Conservation (phyloP, 176 grass and related monocot species). For the Avena atlantica region DNA sequence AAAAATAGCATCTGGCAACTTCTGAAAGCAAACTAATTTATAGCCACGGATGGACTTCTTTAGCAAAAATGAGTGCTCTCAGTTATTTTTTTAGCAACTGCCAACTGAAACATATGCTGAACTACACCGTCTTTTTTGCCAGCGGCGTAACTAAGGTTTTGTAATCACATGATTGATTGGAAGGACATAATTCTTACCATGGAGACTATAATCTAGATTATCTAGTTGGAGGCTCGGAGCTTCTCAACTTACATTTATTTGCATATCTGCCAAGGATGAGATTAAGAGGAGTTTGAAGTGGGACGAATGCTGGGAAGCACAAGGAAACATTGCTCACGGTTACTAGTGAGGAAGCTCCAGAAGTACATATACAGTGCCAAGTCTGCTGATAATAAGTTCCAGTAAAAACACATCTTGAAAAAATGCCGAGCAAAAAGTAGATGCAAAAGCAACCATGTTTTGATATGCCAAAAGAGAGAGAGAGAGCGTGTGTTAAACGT, state of each 20-base stretch:
- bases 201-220: neutral
- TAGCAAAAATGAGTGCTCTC: too few relatives aligned
- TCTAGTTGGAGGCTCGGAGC: neutral
- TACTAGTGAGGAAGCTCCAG: too few relatives aligned
- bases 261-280: neutral
- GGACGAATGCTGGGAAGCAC: neutral
- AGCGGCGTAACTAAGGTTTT: neutral
- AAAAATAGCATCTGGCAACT: too few relatives aligned
- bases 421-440: neutral
- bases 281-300: neutral
- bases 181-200: neutral
- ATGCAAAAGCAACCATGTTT: too few relatives aligned
- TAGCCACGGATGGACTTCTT: too few relatives aligned
- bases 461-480: too few relatives aligned
- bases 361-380: neutral
- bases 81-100: too few relatives aligned
- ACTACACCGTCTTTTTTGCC: too few relatives aligned
- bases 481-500: too few relatives aligned
- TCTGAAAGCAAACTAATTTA: too few relatives aligned
- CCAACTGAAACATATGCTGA: too few relatives aligned
- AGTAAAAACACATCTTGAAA: neutral
- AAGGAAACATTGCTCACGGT: neutral
- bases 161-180: neutral
- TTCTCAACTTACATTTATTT: neutral
- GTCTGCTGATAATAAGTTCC: neutral